Conservation (phyloP, 2,329 filamentous ascomycete species). For the Diaporthe citri region DNA sequence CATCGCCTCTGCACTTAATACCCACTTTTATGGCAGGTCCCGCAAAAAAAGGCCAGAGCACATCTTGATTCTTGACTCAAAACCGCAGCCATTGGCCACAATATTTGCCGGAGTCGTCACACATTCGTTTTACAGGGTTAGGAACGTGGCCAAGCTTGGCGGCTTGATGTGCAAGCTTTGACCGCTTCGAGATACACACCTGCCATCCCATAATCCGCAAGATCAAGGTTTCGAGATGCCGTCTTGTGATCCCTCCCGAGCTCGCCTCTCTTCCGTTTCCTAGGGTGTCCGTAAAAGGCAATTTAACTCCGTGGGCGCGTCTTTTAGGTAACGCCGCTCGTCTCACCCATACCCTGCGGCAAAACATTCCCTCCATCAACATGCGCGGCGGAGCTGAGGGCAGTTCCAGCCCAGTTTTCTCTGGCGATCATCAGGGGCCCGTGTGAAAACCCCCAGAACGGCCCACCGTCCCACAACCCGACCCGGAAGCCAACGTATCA, state of each 20-base stretch:
- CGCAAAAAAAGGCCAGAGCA: conserved; percentile 4
- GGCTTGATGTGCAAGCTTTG: conserved; percentile 10
- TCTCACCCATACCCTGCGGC: conserved; percentile 1
- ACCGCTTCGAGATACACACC: conserved; percentile 10
- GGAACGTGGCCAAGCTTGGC: conserved; percentile 14
- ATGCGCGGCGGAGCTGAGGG: conserved; percentile 18
- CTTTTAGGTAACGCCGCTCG: neutral
- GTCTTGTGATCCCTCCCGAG: neutral
- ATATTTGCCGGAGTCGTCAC: conserved; percentile 17
- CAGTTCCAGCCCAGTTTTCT: neutral
- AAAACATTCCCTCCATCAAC: neutral
- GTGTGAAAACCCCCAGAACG: conserved; percentile 17
- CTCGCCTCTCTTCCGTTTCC: neutral
- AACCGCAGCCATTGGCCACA: conserved; percentile 11
- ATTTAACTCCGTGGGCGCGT: conserved; percentile 4
- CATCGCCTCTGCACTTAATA: neutral
- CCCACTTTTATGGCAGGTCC: neutral
- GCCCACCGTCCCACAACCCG: neutral
- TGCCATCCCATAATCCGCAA: conserved; percentile 25
- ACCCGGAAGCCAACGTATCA: conserved; percentile 4
- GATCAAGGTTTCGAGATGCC: conserved; percentile 12
- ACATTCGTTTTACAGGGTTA: conserved; percentile 24
- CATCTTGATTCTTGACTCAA: conserved; percentile 13
- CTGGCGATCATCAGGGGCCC: conserved; percentile 24
- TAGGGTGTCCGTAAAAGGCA: neutral